A percentile compares a stretch with the other conserved stretches of the same genome.
phyloP scores from a whole-genome alignment of 306 rosid genomes.

The Sicyos baderoa region DNA sequence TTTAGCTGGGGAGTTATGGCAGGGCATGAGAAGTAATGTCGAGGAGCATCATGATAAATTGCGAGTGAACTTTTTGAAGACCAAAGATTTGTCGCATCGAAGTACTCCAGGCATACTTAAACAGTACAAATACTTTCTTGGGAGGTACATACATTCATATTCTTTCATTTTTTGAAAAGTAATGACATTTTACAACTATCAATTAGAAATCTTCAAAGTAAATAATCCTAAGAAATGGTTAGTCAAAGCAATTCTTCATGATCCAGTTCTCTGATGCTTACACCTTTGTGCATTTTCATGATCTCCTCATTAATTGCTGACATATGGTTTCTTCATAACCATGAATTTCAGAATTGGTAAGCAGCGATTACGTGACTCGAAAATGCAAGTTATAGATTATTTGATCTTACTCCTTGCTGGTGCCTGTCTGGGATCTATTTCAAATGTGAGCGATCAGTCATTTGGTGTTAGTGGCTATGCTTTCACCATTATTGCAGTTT shows the following conservation, averaged over 20 bases:
- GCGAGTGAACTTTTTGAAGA: conserved; percentile 45
- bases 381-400: conserved; percentile 76
- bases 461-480: conserved; percentile 77
- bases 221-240: background rate
- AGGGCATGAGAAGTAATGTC: conserved; percentile 55
- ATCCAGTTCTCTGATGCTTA: background rate
- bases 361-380: conserved; percentile 85
- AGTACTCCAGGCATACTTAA: conserved; percentile 62
- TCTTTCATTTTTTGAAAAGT: background rate
- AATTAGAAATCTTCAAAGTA: background rate
- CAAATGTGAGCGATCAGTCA: conserved; percentile 52
- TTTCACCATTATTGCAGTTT: conserved; percentile 80
- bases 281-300: background rate
- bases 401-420: conserved; percentile 87
- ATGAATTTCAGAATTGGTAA: conserved; percentile 53
- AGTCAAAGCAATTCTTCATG: background rate
- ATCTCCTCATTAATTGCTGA: background rate
- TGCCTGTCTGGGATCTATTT: conserved; percentile 86
- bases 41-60: conserved; percentile 60
- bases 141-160: conserved; percentile 41
- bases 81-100: conserved; percentile 68
- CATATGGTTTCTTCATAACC: conserved; percentile 3
- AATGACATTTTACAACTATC: background rate
- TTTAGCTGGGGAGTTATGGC: conserved; percentile 85
- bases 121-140: conserved; percentile 79